A percentile compares a stretch with the other conserved stretches of the same genome.
Conservation (phyloP, 768 basidiomycete species). For the Tremella fuciformis region DNA sequence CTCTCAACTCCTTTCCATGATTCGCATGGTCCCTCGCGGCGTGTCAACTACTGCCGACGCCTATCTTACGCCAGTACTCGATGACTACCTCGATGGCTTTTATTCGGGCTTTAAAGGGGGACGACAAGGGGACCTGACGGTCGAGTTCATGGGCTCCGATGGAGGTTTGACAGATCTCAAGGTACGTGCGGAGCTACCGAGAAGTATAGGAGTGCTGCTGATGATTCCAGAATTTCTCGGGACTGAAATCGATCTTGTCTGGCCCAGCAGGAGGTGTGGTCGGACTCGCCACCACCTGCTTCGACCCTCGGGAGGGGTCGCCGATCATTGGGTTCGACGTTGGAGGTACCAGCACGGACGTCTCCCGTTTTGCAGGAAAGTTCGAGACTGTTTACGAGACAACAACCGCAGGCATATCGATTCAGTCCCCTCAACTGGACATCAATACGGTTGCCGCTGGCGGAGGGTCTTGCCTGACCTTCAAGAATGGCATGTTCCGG, state of each 20-base stretch:
- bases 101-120: conserved; percentile 79
- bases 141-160: conserved; percentile 87
- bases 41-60: conserved; percentile 91
- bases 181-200: conserved; percentile 43
- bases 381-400: conserved; percentile 62
- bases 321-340: conserved; percentile 77
- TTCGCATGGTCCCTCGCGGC: conserved; percentile 77
- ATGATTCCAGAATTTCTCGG: conserved; percentile 72
- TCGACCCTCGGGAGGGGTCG: conserved; percentile 70
- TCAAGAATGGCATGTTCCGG: conserved; percentile 81
- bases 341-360: conserved; percentile 79
- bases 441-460: conserved; percentile 87
- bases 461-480: conserved; percentile 83
- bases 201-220: conserved; percentile 60
- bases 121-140: conserved; percentile 57
- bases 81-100: conserved; percentile 83
- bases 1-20: conserved; percentile 53
- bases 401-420: conserved; percentile 87
- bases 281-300: conserved; percentile 78
- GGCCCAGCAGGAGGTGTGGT: conserved; percentile 89
- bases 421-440: conserved; percentile 88
- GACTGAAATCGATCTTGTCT: conserved; percentile 62
- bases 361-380: conserved; percentile 84
- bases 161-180: conserved; percentile 52
- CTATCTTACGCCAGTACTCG: conserved; percentile 85